These are phyloP conservation scores for Neopestalotiopsis clavispora DNA, from an alignment of 2,329 filamentous ascomycete species.

Conservation along the genomic window DNA sequence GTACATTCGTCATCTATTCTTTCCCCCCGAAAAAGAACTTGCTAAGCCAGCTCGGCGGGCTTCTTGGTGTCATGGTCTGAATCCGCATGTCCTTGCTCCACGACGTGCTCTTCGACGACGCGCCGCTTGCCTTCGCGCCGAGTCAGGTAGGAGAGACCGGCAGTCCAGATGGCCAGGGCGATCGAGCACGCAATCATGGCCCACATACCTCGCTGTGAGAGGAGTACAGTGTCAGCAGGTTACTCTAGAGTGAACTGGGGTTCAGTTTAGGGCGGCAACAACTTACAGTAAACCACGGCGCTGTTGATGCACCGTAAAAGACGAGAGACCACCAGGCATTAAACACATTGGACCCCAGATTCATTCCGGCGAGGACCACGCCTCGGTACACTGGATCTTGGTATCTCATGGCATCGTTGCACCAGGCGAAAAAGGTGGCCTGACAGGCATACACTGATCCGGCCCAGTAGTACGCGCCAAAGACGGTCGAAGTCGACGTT, in stretches of 20 bases:
- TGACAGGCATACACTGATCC: slow-evolving; percentile 75
- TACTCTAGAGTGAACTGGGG: slow-evolving; percentile 21
- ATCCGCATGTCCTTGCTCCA: background rate
- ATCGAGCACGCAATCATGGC: slow-evolving; percentile 72
- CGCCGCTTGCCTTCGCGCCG: slow-evolving; percentile 3
- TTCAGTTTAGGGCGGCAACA: slow-evolving; percentile 9
- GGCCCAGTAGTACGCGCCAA: slow-evolving; percentile 73
- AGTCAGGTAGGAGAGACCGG: slow-evolving; percentile 53
- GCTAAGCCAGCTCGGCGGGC: background rate
- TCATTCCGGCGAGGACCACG: slow-evolving; percentile 75
- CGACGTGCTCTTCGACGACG: background rate
- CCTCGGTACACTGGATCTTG: slow-evolving; percentile 67
- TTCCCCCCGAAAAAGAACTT: background rate
- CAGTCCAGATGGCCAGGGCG: slow-evolving; percentile 64
- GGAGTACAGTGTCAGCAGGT: slow-evolving; percentile 19
- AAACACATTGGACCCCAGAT: slow-evolving; percentile 68
- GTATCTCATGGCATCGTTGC: slow-evolving; percentile 70
- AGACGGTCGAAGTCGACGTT: slow-evolving; percentile 55
- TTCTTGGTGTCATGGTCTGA: background rate
- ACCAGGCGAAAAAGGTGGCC: slow-evolving; percentile 78
- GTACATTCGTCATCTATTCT: background rate
- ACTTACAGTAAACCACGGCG: slow-evolving; percentile 68
- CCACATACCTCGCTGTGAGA: slow-evolving; percentile 67
- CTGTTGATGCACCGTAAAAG: slow-evolving; percentile 71
- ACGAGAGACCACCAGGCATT: slow-evolving; percentile 77